Conservation (phyloP, 163 green algal species). For the Coccomyxa subellipsoidea region DNA sequence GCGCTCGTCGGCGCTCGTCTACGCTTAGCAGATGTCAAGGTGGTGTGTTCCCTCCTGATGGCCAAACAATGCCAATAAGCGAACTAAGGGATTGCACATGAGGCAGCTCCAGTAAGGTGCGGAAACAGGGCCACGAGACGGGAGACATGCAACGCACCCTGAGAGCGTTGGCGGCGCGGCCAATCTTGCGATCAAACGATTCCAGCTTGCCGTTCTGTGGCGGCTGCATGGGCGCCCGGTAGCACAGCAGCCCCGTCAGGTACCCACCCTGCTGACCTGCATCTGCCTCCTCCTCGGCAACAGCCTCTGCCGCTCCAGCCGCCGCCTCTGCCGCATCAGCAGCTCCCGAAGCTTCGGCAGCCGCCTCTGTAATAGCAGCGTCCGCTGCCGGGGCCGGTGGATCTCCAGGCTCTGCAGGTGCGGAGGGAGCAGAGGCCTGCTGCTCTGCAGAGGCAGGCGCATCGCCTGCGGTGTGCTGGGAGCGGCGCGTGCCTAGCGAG, state of each 20-base stretch:
- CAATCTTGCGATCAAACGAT: slow-evolving; percentile 10
- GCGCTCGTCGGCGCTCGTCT: too few relatives aligned
- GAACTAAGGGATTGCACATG: too few relatives aligned
- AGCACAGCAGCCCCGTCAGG: background rate
- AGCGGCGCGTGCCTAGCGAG: background rate
- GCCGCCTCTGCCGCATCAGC: background rate
- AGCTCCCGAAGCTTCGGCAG: background rate
- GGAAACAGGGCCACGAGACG: background rate
- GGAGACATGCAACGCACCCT: background rate
- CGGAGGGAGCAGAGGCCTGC: background rate
- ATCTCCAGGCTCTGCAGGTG: background rate
- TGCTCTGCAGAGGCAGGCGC: background rate
- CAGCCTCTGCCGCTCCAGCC: background rate
- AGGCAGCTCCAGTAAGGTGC: too few relatives aligned
- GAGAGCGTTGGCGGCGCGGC: background rate
- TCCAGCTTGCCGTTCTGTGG: background rate
- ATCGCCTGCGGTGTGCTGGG: background rate
- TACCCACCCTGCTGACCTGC: background rate
- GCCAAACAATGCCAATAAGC: too few relatives aligned
- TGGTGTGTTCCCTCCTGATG: too few relatives aligned
- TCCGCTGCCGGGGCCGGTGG: background rate
- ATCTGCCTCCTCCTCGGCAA: background rate
- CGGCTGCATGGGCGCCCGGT: background rate
- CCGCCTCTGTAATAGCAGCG: background rate
- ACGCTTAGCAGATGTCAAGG: too few relatives aligned